Percentiles rank a stretch among this genome's conserved stretches.
Evolutionary conservation across 306 rosid genomes (phyloP).

Genomic region (Calophaca sinica): DNA sequence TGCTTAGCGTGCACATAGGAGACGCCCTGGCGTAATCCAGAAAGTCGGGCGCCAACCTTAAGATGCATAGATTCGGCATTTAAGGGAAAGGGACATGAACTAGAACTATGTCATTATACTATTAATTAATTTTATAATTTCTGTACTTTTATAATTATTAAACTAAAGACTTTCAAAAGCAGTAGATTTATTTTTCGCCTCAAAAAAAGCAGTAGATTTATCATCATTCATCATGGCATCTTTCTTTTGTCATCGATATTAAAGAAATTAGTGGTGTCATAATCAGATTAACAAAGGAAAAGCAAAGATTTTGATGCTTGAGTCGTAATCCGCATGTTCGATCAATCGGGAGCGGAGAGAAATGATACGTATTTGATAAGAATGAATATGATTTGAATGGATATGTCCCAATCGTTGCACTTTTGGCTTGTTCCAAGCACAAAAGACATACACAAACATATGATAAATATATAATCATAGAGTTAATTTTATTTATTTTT

Average conservation of each 20-base stretch:
- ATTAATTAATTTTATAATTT: no score
- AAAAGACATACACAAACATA: background rate
- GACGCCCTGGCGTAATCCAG: no score
- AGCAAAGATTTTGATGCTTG: conserved; percentile 31
- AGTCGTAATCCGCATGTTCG: background rate
- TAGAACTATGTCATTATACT: no score
- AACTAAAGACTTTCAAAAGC: no score
- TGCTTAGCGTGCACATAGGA: background rate
- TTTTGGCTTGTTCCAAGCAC: background rate
- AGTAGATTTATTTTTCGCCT: no score
- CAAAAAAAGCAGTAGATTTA: no score
- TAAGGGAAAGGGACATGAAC: no score
- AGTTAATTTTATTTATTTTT: no score
- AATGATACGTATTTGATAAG: conserved; percentile 17
- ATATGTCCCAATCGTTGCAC: background rate
- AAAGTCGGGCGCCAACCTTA: no score
- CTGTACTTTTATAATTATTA: no score
- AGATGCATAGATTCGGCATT: no score
- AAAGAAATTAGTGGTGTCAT: conserved; percentile 17
- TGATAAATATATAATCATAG: no score
- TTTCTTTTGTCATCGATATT: conserved; percentile 11
- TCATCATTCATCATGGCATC: background rate
- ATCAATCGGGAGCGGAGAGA: background rate
- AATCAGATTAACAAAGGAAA: conserved; percentile 31
- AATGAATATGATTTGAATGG: conserved; percentile 13